Base-by-base conservation (phyloP, 305 asterid genomes). In the Fraxinus sp. region DNA sequence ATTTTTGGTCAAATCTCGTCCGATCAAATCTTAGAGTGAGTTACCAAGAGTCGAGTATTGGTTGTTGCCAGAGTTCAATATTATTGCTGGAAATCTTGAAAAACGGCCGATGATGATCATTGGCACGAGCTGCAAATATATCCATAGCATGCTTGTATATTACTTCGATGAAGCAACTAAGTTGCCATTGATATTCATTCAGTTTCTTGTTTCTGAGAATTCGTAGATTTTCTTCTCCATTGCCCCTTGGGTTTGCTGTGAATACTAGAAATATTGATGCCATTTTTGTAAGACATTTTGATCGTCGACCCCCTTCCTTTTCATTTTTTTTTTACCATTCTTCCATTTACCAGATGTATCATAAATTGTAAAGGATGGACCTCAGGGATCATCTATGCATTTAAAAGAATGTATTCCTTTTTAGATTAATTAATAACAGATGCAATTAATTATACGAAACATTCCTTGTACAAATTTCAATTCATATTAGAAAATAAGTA, bases 1-100 rank as follows among this genome's bases (percentile, higher is more conserved):
- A 96, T 94, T 88, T 96, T 96, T 86, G 98, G 99, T 57, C 96
- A 94, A 79, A 75, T 94, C 75, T 86, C 91, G 13, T 82, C 96
- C 13, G 95, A 92, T 77, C 92, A 95, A 82, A 83, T 72, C 62
- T 66, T 85, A 75, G 96, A 91, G 39, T 85, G 89, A 92, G 90
- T 83, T 82, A 86, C 80, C 66, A 22, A 30, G 4, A 73, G 5
- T 55, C 16, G 70, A 43, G 13, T 79, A 70, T 7, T 72, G 59
- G 18, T 4, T 14, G 77, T 83, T 22, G 13, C 9, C 9, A 0
- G 49, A 79, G 46, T 75, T 77, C 30, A 41, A 72, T 81, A 79
- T 77, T 33, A 64, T 13, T 16, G 18, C 80, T 74, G 85, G 81
- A 81, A 83, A 64, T 26, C 74, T 82, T 55, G 83, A 79, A 57